Evolutionary conservation across 2,329 filamentous ascomycete genomes (phyloP).

Genomic region (Sporothrix pseudoabietina): DNA sequence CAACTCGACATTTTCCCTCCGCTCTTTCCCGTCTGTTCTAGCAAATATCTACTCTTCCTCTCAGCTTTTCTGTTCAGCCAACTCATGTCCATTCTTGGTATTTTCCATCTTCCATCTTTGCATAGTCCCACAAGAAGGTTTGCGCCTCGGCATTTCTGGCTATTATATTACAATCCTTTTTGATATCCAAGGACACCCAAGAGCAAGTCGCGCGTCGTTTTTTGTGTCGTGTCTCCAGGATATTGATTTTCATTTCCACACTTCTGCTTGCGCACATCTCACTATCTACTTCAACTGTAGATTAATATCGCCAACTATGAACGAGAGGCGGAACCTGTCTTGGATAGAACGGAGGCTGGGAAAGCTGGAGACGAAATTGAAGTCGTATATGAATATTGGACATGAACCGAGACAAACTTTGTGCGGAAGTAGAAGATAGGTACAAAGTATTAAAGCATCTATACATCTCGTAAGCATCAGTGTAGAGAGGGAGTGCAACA

Average conservation of each 20-base stretch:
- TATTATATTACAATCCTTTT: too few species aligned
- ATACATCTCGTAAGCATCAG: not conserved
- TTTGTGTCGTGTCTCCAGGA: not conserved
- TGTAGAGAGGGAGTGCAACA: too few species aligned
- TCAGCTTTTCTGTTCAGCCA: not conserved
- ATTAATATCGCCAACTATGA: conserved; percentile 17
- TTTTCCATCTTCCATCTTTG: not conserved
- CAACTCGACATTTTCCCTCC: not conserved
- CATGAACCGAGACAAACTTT: conserved; percentile 2
- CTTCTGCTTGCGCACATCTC: too few species aligned
- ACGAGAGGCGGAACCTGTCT: not conserved
- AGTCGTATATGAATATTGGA: not conserved
- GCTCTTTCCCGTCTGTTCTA: not conserved
- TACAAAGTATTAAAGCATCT: conserved; percentile 11
- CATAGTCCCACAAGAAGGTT: not conserved
- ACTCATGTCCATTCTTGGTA: not conserved
- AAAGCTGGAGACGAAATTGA: not conserved
- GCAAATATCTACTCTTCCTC: not conserved
- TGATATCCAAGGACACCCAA: not conserved
- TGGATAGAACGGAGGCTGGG: not conserved
- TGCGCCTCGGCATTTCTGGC: conserved; percentile 20
- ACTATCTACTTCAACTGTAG: not conserved
- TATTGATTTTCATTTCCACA: not conserved
- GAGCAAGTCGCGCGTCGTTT: conserved; percentile 23
- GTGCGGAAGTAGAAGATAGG: conserved; percentile 1